phyloP scores from a whole-genome alignment of 345 rosid genomes.

The Microthlaspi erraticum region DNA sequence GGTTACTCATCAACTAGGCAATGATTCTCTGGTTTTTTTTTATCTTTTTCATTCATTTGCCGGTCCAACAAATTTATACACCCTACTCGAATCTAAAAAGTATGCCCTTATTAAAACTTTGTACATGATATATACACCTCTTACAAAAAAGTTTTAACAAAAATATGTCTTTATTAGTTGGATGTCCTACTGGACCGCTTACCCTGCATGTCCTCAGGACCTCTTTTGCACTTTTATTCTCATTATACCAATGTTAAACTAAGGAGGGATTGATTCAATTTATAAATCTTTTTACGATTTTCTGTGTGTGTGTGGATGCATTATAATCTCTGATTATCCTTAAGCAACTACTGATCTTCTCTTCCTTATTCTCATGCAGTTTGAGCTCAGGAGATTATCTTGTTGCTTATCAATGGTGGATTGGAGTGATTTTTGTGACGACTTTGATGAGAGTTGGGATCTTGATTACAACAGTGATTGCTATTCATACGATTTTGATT shows the following conservation, averaged over 20 bases:
- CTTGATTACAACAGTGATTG: constrained; percentile 2
- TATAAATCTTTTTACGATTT: background rate
- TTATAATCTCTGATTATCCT: background rate
- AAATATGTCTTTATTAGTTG: too few species aligned
- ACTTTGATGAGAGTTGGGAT: constrained; percentile 14
- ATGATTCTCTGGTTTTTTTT: background rate
- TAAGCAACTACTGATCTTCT: background rate
- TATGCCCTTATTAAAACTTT: too few species aligned
- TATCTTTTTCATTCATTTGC: background rate
- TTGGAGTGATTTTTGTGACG: constrained; percentile 11
- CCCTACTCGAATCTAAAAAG: too few species aligned
- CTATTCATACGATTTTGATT: background rate
- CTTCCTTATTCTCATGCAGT: constrained; percentile 13
- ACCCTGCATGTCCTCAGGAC: too few species aligned
- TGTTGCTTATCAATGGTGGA: background rate
- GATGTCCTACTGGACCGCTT: too few species aligned
- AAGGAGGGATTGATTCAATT: background rate
- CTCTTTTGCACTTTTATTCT: too few species aligned
- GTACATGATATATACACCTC: too few species aligned
- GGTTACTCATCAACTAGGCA: constrained; percentile 10
- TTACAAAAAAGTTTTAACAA: too few species aligned
- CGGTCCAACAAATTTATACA: too few species aligned
- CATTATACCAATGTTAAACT: too few species aligned
- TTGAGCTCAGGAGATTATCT: background rate
- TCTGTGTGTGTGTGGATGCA: background rate